Percentiles rank a stretch among this genome's conserved stretches.
Evolutionary conservation across 2,329 filamentous ascomycete species (phyloP).

Genomic region (Byssochlamys sp.): DNA sequence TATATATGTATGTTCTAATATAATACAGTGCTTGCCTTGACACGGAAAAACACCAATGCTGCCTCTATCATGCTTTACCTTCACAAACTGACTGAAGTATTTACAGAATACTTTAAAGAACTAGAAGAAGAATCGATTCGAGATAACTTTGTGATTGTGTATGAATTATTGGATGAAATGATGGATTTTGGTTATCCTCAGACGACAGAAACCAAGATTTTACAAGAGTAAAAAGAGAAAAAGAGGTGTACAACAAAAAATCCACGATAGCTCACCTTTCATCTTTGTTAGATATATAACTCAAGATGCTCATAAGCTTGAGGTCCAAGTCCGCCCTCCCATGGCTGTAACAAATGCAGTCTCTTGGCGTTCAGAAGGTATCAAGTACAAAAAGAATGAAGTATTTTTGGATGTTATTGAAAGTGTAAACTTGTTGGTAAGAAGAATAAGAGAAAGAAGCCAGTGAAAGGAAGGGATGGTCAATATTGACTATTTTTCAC

Average conservation of each 20-base stretch:
- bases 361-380: constrained; percentile 94
- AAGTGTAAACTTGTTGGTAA: constrained; percentile 89
- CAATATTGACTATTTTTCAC: too few species aligned
- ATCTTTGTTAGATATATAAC: constrained; percentile 64
- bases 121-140: constrained; percentile 96
- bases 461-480: too few species aligned
- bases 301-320: constrained; percentile 96
- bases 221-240: constrained; percentile 61
- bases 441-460: too few species aligned
- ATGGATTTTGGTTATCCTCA: constrained; percentile 99
- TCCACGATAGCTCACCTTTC: constrained; percentile 2
- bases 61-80: constrained; percentile 96
- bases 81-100: constrained; percentile 96
- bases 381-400: constrained; percentile 97
- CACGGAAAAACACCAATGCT: constrained; percentile 97
- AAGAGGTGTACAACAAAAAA: too few species aligned
- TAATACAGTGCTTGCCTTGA: constrained; percentile 59
- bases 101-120: constrained; percentile 99
- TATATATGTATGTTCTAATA: constrained; percentile 1
- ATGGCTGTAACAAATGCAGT: constrained; percentile 98
- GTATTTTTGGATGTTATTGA: constrained; percentile 97
- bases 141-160: constrained; percentile 99
- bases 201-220: constrained; percentile 94
- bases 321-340: constrained; percentile 87
- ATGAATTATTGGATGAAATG: constrained; percentile 98